Evolutionary conservation across 495 filamentous ascomycete species (phyloP), one percentile per base, ranked within the genome.

Genomic region (Chlorociboria aeruginascens): DNA sequence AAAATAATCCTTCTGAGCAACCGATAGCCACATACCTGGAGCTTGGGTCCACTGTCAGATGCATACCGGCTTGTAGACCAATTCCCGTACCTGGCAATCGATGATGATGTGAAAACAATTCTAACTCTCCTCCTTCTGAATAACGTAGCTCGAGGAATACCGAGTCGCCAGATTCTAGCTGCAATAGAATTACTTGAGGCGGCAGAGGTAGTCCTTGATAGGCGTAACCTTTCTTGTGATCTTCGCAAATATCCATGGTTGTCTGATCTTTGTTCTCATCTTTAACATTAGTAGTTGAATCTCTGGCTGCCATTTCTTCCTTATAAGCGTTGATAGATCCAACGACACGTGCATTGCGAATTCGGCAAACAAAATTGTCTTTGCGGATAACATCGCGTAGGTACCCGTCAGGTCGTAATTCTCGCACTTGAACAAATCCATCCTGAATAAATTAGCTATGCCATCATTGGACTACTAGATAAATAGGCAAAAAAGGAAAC

Each of bases 41-140:
- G 45, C 67, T 71, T 16, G 89, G 88, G 61, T 96, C 88, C 33
- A 95, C 79, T 33, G 88, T 83, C 43, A 95, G 64, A 60, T 89
- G 82, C 48, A 79, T 80, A 6, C 89, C 89, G 45, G 83, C 77
- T 46, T 73, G 69, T 36, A 77, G 71, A 16, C 74, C 73, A 29
- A 72, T 58, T 44, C 68, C 69, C 43, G 69, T 64, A 57, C 76
- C 73, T 20, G 65, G 62, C 35, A 77, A 79, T 10, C 82, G 66
- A 10, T 76, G 76, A 33, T 71, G 67, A 33, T 70, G 69, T 41
- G 72, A 72, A 32, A 80, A 62, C 52, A 95, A 87, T 40, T 75
- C 68, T 20, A 70, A 68, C 32, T 56, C 51, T 7, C 73, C 66
- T 13, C 63, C 58, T 0, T 52, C 46, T 3, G 60, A 66, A 33